Conservation (phyloP, 2,329 filamentous ascomycete species). For the Pyrenophora tritici-repentis region DNA sequence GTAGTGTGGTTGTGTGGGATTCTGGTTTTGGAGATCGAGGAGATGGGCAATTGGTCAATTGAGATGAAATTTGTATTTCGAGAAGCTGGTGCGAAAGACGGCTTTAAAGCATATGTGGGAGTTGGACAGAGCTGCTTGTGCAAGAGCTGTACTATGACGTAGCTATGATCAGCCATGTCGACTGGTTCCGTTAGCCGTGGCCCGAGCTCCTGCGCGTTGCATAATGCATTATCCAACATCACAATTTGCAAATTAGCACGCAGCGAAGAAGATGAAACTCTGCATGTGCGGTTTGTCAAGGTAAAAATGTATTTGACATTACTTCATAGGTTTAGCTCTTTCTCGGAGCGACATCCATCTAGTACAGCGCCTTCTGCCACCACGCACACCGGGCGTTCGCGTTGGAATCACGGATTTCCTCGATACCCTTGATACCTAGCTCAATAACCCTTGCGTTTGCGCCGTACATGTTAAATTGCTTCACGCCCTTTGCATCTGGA, state of each 20-base stretch:
- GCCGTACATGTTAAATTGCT: slow-evolving; percentile 56
- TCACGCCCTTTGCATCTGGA: slow-evolving; percentile 48
- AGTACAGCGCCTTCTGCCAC: slow-evolving; percentile 58
- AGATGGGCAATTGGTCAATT: slow-evolving; percentile 4
- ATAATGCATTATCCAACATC: slow-evolving; percentile 2
- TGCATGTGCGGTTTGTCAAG: neutral
- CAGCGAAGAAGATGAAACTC: neutral
- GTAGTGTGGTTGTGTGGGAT: slow-evolving; percentile 5
- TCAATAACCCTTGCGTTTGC: slow-evolving; percentile 51
- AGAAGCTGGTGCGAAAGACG: slow-evolving; percentile 13
- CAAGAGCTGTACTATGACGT: slow-evolving; percentile 25
- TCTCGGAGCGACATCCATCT: slow-evolving; percentile 4
- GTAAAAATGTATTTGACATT: neutral
- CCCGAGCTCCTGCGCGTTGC: slow-evolving; percentile 5
- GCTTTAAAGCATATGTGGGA: slow-evolving; percentile 23
- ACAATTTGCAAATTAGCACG: slow-evolving; percentile 8
- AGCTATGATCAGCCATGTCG: slow-evolving; percentile 22
- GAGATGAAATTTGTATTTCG: slow-evolving; percentile 1
- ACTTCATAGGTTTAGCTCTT: slow-evolving; percentile 4
- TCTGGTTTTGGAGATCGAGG: neutral
- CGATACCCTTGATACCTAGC: slow-evolving; percentile 51
- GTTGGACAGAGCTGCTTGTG: slow-evolving; percentile 3
- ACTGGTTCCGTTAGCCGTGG: slow-evolving; percentile 1
- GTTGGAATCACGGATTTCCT: slow-evolving; percentile 51
- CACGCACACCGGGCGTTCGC: slow-evolving; percentile 57